Conservation (phyloP, 768 basidiomycete genomes). For the Daedalea quercina region DNA sequence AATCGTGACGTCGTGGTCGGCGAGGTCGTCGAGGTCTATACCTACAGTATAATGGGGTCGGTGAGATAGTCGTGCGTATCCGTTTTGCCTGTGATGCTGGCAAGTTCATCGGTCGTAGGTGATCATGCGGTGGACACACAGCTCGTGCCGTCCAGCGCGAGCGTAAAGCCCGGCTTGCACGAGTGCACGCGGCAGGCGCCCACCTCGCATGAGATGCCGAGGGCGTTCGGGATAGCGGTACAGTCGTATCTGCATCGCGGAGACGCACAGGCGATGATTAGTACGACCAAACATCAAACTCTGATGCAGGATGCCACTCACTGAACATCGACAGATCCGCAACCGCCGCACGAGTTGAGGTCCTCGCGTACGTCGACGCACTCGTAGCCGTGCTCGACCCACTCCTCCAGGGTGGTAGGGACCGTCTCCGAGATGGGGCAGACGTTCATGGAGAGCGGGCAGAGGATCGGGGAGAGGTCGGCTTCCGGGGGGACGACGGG, state of each 20-base stretch:
- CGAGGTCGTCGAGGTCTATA: no score
- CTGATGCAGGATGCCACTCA: conserved; percentile 12
- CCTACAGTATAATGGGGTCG: no score
- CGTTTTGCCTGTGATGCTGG: no score
- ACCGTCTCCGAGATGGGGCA: conserved; percentile 16
- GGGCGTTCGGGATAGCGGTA: conserved; percentile 16
- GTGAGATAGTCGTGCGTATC: no score
- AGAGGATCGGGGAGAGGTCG: conserved; percentile 13
- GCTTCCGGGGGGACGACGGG: conserved; percentile 4
- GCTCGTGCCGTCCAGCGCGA: conserved; percentile 8
- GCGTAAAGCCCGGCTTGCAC: conserved; percentile 20
- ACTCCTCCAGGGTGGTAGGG: conserved; percentile 11
- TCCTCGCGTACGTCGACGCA: conserved; percentile 25
- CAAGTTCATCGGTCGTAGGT: no score
- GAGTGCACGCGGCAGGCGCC: conserved; percentile 22
- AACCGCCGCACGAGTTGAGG: conserved; percentile 25
- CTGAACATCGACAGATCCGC: conserved; percentile 18
- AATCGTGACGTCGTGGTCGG: no score
- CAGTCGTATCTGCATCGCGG: conserved; percentile 22
- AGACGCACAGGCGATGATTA: background rate
- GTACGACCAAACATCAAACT: background rate
- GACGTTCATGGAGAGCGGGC: conserved; percentile 14
- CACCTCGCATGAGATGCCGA: conserved; percentile 20
- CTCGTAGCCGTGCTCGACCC: conserved; percentile 20
- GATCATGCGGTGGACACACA: conserved; percentile 9